These are phyloP conservation scores for Hypomyces rosellus DNA, from an alignment of 2,329 filamentous ascomycete genomes.

Conservation along the genomic window DNA sequence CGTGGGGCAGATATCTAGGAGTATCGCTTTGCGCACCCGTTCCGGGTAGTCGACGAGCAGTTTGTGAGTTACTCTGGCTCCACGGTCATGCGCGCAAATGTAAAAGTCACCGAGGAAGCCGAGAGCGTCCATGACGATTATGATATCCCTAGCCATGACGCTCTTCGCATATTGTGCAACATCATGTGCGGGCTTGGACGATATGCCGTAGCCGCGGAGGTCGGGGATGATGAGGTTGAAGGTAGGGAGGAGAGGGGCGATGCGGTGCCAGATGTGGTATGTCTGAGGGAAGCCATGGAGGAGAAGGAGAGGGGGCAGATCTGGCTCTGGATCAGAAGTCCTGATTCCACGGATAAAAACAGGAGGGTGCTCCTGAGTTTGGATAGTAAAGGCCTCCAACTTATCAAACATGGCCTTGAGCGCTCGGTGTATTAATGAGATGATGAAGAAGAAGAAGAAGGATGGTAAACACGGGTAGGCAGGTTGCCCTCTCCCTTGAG, in stretches of 20 bases:
- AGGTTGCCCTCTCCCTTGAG: too few relatives aligned
- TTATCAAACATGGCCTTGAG: background rate
- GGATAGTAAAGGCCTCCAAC: conserved; percentile 4
- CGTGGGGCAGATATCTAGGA: conserved; percentile 51
- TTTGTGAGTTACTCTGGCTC: conserved; percentile 49
- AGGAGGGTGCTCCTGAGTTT: conserved; percentile 1
- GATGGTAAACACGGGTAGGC: too few relatives aligned
- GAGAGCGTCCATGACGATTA: conserved; percentile 38
- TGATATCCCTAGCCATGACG: conserved; percentile 42
- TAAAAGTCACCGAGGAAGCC: conserved; percentile 33
- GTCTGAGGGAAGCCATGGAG: conserved; percentile 49
- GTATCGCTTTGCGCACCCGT: conserved; percentile 35
- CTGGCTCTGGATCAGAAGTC: conserved; percentile 5
- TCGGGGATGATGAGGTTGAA: conserved; percentile 42
- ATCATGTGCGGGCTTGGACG: conserved; percentile 35
- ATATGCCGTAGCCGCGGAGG: conserved; percentile 46
- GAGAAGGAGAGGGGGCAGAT: conserved; percentile 38
- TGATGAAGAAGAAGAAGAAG: background rate
- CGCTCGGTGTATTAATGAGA: background rate
- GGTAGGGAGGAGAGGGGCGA: conserved; percentile 32
- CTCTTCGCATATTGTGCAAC: conserved; percentile 39
- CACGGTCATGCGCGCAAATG: conserved; percentile 52
- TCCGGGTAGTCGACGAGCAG: conserved; percentile 41
- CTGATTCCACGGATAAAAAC: conserved; percentile 6
- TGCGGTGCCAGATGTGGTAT: conserved; percentile 44